Evolutionary conservation across 2,329 filamentous ascomycete species (phyloP), one percentile per base, ranked within the genome.

Genomic region (Colletotrichum tanaceti): DNA sequence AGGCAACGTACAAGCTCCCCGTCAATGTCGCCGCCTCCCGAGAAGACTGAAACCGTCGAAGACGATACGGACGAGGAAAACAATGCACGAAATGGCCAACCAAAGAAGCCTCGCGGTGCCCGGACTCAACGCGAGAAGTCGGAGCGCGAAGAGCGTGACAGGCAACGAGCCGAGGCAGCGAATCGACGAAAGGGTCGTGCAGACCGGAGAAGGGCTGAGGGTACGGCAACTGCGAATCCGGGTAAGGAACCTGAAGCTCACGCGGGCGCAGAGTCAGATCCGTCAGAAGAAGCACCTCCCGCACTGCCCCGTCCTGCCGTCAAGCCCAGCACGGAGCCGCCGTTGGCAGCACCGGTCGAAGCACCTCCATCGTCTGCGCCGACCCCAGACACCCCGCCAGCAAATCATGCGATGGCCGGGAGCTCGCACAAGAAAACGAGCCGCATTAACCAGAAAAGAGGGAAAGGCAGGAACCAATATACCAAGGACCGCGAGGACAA

Each of bases 1-100:
- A 88, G 95, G 72, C 94, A 93, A 77, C 90, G 95, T 62, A 98
- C 94, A 32, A 87, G 86, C 68, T 97, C 94, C 2, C 89, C 89
- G 54, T 93, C 93, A 4, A 86, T 87, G 35, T 89, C 91, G 1
- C 88, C 90, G 70, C 74, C 84, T 70, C 76, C 83, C 63, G 83
- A 89, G 74, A 77, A 83, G 77, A 75, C 81, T 57, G 80, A 79
- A 74, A 82, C 80, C 55, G 81, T 80, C 5, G 84, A 85, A 18
- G 85, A 90, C 64, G 91, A 92, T 49, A 93, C 92, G 0, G 93
- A 93, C 65, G 93, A 96, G 65, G 92, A 90, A 49, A 79, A 81
- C 2, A 83, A 79, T 70, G 77, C 79, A 53, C 81, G 86, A 44
- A 85, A 85, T 77, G 82, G 80, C 70, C 80, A 79, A 32, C 77